Evolutionary conservation across 345 rosid species (phyloP), one percentile per base, ranked within the genome.

Genomic region (Laguncularia racemosa): DNA sequence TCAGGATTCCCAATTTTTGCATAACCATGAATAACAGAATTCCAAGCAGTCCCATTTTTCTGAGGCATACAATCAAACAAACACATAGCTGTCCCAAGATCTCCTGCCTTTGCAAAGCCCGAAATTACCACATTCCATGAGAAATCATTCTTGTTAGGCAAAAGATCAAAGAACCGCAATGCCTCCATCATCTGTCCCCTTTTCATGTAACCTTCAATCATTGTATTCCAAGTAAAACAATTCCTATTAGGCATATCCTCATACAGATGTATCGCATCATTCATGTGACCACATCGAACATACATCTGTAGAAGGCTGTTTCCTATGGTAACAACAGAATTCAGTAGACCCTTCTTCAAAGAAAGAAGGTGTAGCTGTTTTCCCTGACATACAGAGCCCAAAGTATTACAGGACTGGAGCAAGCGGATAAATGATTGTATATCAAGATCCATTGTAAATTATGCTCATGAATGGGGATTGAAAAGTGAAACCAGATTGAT

Each of bases 61-160:
- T 53, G 65, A 16, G 96, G 89, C 90, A 91, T 91, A 14, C 61
- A 72, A 57, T 73, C 33, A 50, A 91, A 91, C 58, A 88, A 65
- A 38, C 62, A 64, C 75, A 75, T 57, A 13, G 96, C 92, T 47
- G 67, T 68, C 23, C 16, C 59, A 16, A 82, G 43, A 56, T 88
- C 81, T 14, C 92, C 84, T 0, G 75, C 75, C 53, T 82, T 84
- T 0, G 75, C 84, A 52, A 85, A 76, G 12, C 96, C 92, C 1
- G 86, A 70, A 61, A 91, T 61, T 46, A 86, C 78, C 18, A 86
- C 64, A 50, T 76, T 82, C 97, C 97, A 89, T 7, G 97, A 74
- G 71, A 76, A 89, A 8, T 58, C 78, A 53, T 82, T 64, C 57
- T 69, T 84, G 28, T 55, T 28, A 0, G 92, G 89, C 86, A 84